These are phyloP conservation scores for Aspergillus affinis DNA, from an alignment of 495 filamentous ascomycete genomes.

Conservation along the genomic window DNA sequence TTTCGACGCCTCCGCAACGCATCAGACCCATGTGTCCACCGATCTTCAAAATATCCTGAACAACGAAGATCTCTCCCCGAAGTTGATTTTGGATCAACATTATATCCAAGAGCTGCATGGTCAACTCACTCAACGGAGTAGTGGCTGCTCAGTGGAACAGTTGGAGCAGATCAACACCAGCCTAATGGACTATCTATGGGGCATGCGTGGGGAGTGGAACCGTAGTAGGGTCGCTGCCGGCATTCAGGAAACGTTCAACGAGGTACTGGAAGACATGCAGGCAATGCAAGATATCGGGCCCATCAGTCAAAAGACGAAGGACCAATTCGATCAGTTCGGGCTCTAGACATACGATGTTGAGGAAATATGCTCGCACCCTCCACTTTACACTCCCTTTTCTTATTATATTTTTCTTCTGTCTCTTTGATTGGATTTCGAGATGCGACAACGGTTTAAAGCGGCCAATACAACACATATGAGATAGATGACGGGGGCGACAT, in stretches of 20 bases:
- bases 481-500: not conserved
- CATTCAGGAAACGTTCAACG: slow-evolving; percentile 70
- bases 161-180: slow-evolving; percentile 90
- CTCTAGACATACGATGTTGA: not conserved
- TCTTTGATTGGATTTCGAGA: slow-evolving; percentile 12
- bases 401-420: slow-evolving; percentile 14
- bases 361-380: slow-evolving; percentile 6
- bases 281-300: slow-evolving; percentile 57
- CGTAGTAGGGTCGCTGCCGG: slow-evolving; percentile 64
- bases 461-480: not conserved
- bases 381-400: slow-evolving; percentile 14
- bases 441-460: slow-evolving; percentile 10
- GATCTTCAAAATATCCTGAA: slow-evolving; percentile 48
- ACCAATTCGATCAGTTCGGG: slow-evolving; percentile 27
- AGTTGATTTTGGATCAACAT: slow-evolving; percentile 57
- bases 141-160: slow-evolving; percentile 86
- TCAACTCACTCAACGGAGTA: slow-evolving; percentile 61
- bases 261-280: slow-evolving; percentile 78
- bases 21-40: slow-evolving; percentile 25
- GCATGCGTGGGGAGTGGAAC: slow-evolving; percentile 73
- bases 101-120: slow-evolving; percentile 56
- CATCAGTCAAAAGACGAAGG: slow-evolving; percentile 41
- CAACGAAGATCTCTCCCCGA: slow-evolving; percentile 40
- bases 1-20: slow-evolving; percentile 39
- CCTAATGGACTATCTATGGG: slow-evolving; percentile 89